These are phyloP conservation scores for Aspergillus thermomutatus DNA, from an alignment of 2,329 filamentous ascomycete genomes.

Conservation along the genomic window DNA sequence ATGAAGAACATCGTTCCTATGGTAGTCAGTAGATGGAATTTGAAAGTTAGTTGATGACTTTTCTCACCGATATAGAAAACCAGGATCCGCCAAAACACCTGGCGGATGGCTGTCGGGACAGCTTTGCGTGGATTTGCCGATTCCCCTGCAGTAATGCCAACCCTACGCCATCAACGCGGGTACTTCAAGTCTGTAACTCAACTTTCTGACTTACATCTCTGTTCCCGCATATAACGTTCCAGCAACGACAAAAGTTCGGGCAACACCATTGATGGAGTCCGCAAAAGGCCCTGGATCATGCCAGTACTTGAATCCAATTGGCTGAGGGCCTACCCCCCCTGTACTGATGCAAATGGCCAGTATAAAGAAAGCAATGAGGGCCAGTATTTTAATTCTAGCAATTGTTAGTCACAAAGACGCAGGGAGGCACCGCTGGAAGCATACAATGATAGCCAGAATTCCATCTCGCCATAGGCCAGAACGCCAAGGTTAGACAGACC, in stretches of 20 bases:
- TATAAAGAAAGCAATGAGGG: slow-evolving; percentile 31
- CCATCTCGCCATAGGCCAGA: slow-evolving; percentile 53
- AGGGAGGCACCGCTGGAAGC: neutral
- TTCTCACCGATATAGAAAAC: slow-evolving; percentile 57
- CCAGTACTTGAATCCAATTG: slow-evolving; percentile 39
- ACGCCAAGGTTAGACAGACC: slow-evolving; percentile 40
- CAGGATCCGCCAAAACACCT: slow-evolving; percentile 42
- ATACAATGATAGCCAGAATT: slow-evolving; percentile 43
- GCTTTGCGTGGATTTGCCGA: slow-evolving; percentile 43
- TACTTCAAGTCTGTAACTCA: neutral
- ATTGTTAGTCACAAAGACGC: slow-evolving; percentile 1
- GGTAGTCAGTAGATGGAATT: neutral
- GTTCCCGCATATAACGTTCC: slow-evolving; percentile 34
- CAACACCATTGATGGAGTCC: slow-evolving; percentile 35
- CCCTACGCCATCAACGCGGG: slow-evolving; percentile 20
- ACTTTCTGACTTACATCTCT: slow-evolving; percentile 23
- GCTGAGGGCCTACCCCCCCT: slow-evolving; percentile 27
- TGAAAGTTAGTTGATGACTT: neutral
- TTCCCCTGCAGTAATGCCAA: slow-evolving; percentile 36
- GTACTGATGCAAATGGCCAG: slow-evolving; percentile 33
- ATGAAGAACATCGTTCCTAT: slow-evolving; percentile 68
- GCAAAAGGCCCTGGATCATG: slow-evolving; percentile 33
- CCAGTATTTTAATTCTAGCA: slow-evolving; percentile 31
- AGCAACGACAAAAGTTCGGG: slow-evolving; percentile 34
- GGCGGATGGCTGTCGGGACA: slow-evolving; percentile 43